Base-by-base conservation (phyloP, 1,284 basidiomycete genomes). In the Cryptococcus sp. region DNA sequence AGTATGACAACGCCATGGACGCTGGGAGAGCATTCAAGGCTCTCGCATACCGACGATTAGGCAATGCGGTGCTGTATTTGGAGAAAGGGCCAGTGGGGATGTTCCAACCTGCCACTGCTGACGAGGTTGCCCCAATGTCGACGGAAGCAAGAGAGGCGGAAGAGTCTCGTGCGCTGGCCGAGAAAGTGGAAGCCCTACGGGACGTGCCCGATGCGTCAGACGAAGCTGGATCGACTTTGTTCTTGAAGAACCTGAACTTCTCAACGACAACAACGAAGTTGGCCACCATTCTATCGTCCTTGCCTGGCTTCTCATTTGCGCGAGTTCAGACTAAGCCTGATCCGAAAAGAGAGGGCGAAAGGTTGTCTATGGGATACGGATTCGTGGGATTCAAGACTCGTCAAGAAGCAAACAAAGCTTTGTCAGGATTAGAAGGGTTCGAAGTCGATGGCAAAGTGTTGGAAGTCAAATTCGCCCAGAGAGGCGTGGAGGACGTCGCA, bases 161-260 rank as follows among this genome's bases (percentile, higher is more conserved):
- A 59, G 81, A 84, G n/a, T 76, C 84, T 27, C 53, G 62, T 19
- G 55, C 52, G n/a, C 60, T 71, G 5, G 61, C 67, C 1, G 67
- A 74, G 54, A 68, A 67, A 52, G 67, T 71, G 5, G 64, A 64
- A 56, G 60, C 16, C 50, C 52, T 39, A 41, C 64, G 59, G 0
- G 79, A 74, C 27, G 82, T 80, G 27, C 81, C 81, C 15, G 83
- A 84, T 40, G 79, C 80, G 41, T 68, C 76, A 16, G 78, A 85
- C 15, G 77, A 88, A 39, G 82, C 85, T 0, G 92, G 90, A 0
- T 85, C 90, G 16, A 97, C 95, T 11, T 84, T 99, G 6, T 98
- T 93, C 79, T 82, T 98, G 78, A 97, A 98, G 84, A 98, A 98
- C 72, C 82, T 99, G 39, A 84, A 90, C 10, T 98, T 96, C 79